A percentile compares a stretch with the other conserved stretches of the same genome.
These are phyloP conservation scores for Candida nonsorbophila DNA, from an alignment of 805 yeast species.

Conservation along the genomic window DNA sequence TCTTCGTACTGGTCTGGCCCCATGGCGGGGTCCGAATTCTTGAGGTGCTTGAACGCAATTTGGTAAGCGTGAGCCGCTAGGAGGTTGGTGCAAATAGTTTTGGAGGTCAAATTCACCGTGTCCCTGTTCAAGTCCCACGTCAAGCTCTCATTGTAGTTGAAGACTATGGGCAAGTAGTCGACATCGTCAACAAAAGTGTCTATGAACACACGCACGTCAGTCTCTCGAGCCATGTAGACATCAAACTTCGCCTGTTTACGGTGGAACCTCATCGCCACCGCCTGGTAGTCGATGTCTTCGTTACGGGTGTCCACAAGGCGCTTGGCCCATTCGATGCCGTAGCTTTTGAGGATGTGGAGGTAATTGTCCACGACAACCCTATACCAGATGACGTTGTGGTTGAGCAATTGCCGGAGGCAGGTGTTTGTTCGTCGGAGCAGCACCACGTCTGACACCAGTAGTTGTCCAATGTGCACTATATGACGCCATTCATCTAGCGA, in stretches of 20 bases:
- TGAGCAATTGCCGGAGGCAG: constrained; percentile 3
- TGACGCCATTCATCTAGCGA: constrained; percentile 13
- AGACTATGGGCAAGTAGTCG: constrained; percentile 12
- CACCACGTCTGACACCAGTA: constrained; percentile 8
- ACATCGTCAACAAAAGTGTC: constrained; percentile 8
- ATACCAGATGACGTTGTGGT: constrained; percentile 12
- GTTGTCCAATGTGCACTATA: constrained; percentile 7
- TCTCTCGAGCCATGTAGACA: background rate
- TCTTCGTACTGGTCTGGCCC: constrained; percentile 6
- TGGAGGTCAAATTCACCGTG: constrained; percentile 2
- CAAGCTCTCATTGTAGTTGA: constrained; percentile 1
- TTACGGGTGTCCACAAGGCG: constrained; percentile 1
- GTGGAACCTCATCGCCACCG: constrained; percentile 2
- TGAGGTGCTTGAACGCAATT: constrained; percentile 9
- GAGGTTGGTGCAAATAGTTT: constrained; percentile 10
- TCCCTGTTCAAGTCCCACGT: background rate
- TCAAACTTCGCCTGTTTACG: background rate
- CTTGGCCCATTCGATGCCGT: constrained; percentile 4
- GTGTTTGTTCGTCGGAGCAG: constrained; percentile 4
- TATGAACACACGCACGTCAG: constrained; percentile 7
- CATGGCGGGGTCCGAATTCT: constrained; percentile 1
- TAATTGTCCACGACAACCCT: constrained; percentile 4
- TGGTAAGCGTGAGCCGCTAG: constrained; percentile 11
- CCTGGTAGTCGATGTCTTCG: constrained; percentile 2
- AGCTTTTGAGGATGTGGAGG: constrained; percentile 3